Percentiles rank a stretch among this genome's conserved stretches.
Conservation (phyloP, 2,329 filamentous ascomycete species). For the Hirsutella minnesotensis region DNA sequence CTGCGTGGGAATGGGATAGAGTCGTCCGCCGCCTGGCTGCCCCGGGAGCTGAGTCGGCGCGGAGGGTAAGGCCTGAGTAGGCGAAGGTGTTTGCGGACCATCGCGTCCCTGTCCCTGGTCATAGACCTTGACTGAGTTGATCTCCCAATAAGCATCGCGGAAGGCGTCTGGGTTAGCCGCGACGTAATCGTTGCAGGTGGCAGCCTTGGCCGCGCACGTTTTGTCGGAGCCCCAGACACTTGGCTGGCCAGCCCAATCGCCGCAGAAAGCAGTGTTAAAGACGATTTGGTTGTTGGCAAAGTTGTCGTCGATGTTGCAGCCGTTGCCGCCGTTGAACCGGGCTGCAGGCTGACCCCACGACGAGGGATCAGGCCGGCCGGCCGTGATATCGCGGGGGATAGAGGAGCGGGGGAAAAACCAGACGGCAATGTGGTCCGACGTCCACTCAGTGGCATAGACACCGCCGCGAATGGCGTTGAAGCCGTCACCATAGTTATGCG, state of each 20-base stretch:
- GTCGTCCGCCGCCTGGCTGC: too few species aligned
- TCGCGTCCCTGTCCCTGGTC: constrained; percentile 5
- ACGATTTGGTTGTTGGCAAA: constrained; percentile 67
- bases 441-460: constrained; percentile 70
- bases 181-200: constrained; percentile 63
- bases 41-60: too few species aligned
- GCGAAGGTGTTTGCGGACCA: not conserved
- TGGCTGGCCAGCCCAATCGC: constrained; percentile 63
- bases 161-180: constrained; percentile 59
- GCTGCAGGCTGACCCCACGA: constrained; percentile 60
- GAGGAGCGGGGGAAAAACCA: constrained; percentile 66
- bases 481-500: constrained; percentile 48
- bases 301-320: constrained; percentile 58
- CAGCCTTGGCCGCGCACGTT: constrained; percentile 47
- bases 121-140: constrained; percentile 61
- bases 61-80: too few species aligned
- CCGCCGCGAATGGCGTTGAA: constrained; percentile 63
- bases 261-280: constrained; percentile 78
- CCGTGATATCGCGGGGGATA: constrained; percentile 52
- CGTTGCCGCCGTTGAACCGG: constrained; percentile 50
- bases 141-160: constrained; percentile 61
- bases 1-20: too few species aligned
- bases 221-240: constrained; percentile 45
- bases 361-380: constrained; percentile 48
- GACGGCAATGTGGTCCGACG: constrained; percentile 54